Percentiles rank a stretch among this genome's conserved stretches.
These are phyloP conservation scores for Psilocybe mexicana DNA, from an alignment of 1,284 basidiomycete genomes.

Conservation along the genomic window DNA sequence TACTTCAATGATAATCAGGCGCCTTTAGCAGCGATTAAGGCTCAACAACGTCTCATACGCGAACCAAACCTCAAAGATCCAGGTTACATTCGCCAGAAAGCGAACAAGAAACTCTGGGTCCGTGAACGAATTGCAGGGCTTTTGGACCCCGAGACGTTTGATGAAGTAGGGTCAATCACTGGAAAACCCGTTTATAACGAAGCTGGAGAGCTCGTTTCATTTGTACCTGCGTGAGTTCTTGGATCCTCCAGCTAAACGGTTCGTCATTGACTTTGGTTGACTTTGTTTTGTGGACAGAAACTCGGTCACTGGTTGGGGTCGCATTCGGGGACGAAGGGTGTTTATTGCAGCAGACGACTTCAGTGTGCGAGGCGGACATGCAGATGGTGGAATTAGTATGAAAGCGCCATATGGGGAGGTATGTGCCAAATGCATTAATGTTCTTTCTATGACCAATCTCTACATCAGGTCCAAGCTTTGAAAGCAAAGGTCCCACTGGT, in stretches of 20 bases:
- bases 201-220: slow-evolving; percentile 34
- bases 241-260: not conserved
- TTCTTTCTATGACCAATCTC: not conserved
- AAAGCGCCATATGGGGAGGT: slow-evolving; percentile 45
- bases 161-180: slow-evolving; percentile 41
- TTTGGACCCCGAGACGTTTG: slow-evolving; percentile 37
- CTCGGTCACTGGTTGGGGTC: slow-evolving; percentile 41
- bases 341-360: slow-evolving; percentile 46
- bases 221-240: slow-evolving; percentile 38
- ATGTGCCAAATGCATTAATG: slow-evolving; percentile 1
- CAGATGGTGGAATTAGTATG: slow-evolving; percentile 41
- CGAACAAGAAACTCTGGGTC: slow-evolving; percentile 43
- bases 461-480: slow-evolving; percentile 33
- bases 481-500: slow-evolving; percentile 40
- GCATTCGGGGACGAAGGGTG: slow-evolving; percentile 34
- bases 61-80: slow-evolving; percentile 36
- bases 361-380: slow-evolving; percentile 45
- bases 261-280: not conserved
- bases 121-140: slow-evolving; percentile 39
- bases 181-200: slow-evolving; percentile 37
- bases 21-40: slow-evolving; percentile 32
- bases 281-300: slow-evolving; percentile 29
- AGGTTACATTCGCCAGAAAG: slow-evolving; percentile 45
- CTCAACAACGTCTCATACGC: slow-evolving; percentile 33
- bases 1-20: slow-evolving; percentile 22